phyloP scores from a whole-genome alignment of 441 rosid species.

The Capsella rubella region DNA sequence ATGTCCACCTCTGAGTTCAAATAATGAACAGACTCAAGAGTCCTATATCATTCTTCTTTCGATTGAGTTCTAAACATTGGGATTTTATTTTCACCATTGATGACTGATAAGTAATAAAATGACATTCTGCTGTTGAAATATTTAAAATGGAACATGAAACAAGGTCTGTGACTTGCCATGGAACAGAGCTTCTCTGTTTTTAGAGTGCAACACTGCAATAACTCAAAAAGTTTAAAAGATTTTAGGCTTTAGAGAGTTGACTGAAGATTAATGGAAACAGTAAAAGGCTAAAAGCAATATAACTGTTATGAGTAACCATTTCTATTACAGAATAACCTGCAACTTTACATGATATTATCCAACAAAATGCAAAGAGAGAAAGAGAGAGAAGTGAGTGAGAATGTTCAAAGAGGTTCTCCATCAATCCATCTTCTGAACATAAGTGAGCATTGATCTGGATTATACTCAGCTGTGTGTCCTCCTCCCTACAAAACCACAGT shows the following conservation, averaged over 20 bases:
- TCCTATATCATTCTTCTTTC: slow-evolving; percentile 28
- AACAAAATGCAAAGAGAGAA: slow-evolving; percentile 1
- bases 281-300: too few species aligned
- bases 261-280: too few species aligned
- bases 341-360: neutral
- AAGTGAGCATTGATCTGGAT: slow-evolving; percentile 46
- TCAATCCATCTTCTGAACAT: slow-evolving; percentile 44
- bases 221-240: neutral
- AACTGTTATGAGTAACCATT: neutral
- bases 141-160: neutral
- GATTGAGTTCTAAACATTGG: slow-evolving; percentile 13
- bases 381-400: neutral
- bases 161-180: neutral
- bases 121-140: neutral
- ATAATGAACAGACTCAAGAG: slow-evolving; percentile 15
- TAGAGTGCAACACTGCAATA: neutral
- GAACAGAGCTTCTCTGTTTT: slow-evolving; percentile 2
- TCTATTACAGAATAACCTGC: neutral
- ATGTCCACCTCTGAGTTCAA: slow-evolving; percentile 8
- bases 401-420: slow-evolving; percentile 33
- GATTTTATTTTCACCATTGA: slow-evolving; percentile 28
- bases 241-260: neutral
- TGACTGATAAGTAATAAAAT: slow-evolving; percentile 25
- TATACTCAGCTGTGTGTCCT: slow-evolving; percentile 64
- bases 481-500: slow-evolving; percentile 54